Conservation (phyloP, 768 basidiomycete genomes). For the Suillus alpinus region DNA sequence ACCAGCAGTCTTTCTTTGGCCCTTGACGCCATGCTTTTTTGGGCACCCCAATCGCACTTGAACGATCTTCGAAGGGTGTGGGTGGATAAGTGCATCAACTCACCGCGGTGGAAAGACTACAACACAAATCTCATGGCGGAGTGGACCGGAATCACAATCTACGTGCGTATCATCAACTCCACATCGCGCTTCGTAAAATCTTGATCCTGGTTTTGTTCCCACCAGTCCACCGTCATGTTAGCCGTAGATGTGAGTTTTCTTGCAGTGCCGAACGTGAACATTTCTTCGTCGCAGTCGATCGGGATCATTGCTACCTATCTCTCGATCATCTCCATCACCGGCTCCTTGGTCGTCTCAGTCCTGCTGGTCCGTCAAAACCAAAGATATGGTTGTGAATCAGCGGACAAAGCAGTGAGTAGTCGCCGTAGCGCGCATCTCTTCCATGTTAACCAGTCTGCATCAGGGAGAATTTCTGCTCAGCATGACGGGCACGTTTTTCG, state of each 20-base stretch:
- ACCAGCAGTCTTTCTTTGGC: slow-evolving; percentile 1
- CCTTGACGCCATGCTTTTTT: slow-evolving; percentile 6
- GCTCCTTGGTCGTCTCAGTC: slow-evolving; percentile 11
- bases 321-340: slow-evolving; percentile 8
- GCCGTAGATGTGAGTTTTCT: slow-evolving; percentile 33
- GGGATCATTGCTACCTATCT: slow-evolving; percentile 8
- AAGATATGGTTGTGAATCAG: slow-evolving; percentile 27
- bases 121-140: slow-evolving; percentile 17
- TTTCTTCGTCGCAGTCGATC: neutral
- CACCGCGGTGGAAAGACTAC: slow-evolving; percentile 18
- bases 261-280: slow-evolving; percentile 33
- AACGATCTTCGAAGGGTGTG: slow-evolving; percentile 9
- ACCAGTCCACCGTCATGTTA: slow-evolving; percentile 34
- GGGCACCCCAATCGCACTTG: slow-evolving; percentile 30
- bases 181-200: neutral
- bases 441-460: neutral
- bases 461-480: slow-evolving; percentile 3
- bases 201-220: neutral
- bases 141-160: slow-evolving; percentile 12
- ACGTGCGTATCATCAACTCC: slow-evolving; percentile 3
- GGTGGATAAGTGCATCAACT: slow-evolving; percentile 7
- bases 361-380: slow-evolving; percentile 25
- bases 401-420: slow-evolving; percentile 37
- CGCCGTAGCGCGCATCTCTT: neutral
- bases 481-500: slow-evolving; percentile 19